Evolutionary conservation across 163 green algal species (phyloP), one percentile per base, ranked within the genome.

Genomic region (Prototheca cutis): DNA sequence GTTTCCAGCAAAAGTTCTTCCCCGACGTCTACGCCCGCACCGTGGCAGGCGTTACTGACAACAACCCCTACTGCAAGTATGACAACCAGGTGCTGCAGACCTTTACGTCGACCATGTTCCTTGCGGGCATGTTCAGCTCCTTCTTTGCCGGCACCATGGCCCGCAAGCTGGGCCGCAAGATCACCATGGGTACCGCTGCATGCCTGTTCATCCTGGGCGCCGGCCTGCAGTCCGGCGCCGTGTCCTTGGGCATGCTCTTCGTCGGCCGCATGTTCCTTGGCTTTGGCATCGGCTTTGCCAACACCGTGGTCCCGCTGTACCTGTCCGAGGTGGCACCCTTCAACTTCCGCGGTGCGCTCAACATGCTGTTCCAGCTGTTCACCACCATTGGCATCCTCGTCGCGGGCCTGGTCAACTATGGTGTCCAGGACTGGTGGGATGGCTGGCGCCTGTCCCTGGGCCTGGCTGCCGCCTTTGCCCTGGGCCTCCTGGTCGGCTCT

Each of bases 361-460:
- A 88, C 58, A 84, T 71, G 34, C 62, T 84, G 23, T 89, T 87
- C 65, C 80, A 88, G 70, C 66, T 86, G 33, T 63, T 61, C n/a
- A 74, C 55, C 2, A 70, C 67, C 36, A 62, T 74, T 21, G 56
- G 63, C 29, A 65, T 65, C 39, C 56, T 71, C 19, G 42, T 65
- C 2, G 57, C 57, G 1, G 51, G 58, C 39, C 55, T 69, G 25
- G 55, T 69, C 54, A 69, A 69, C 47, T 69, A 69, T 18, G 52
- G 78, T 57, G 18, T 40, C 29, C 59, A 77, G 61, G 31, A 71
- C 52, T 61, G 80, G 52, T 8, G 27, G 3, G 66, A 61, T 18
- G 79, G 79, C 56, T 86, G 79, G 79, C 62, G 78, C 29, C 58
- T 80, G 29, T 73, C 61, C 7, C 58, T 80, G 30, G 68, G 72